These are phyloP conservation scores for Bipolaris zeicola DNA, from an alignment of 2,329 filamentous ascomycete species.

Conservation along the genomic window DNA sequence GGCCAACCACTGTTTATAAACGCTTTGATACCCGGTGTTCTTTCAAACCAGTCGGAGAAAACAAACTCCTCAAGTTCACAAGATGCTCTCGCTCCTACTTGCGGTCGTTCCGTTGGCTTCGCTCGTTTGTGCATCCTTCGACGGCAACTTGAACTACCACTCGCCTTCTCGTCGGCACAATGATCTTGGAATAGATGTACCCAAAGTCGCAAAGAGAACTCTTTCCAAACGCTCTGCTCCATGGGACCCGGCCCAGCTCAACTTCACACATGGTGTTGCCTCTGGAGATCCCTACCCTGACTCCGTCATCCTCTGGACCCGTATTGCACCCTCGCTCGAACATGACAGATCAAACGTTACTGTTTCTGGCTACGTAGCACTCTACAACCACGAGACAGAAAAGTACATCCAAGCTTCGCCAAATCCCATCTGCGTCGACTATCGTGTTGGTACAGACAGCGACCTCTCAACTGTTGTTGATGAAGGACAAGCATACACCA, in stretches of 20 bases:
- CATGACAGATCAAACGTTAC: slow-evolving; percentile 54
- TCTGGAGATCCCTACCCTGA: slow-evolving; percentile 55
- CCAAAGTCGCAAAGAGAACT: slow-evolving; percentile 62
- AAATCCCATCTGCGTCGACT: slow-evolving; percentile 70
- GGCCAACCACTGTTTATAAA: slow-evolving; percentile 4
- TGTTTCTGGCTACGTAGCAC: slow-evolving; percentile 60
- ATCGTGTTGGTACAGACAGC: slow-evolving; percentile 61
- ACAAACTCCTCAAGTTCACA: neutral
- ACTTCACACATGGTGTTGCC: slow-evolving; percentile 54
- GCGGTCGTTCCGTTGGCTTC: slow-evolving; percentile 21
- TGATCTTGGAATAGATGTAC: slow-evolving; percentile 66
- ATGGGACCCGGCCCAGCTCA: slow-evolving; percentile 47
- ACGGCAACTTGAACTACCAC: slow-evolving; percentile 66
- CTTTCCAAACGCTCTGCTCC: slow-evolving; percentile 26
- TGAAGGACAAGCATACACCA: slow-evolving; percentile 69
- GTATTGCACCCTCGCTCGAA: slow-evolving; percentile 46
- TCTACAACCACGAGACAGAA: slow-evolving; percentile 61
- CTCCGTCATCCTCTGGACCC: slow-evolving; percentile 46
- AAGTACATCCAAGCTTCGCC: slow-evolving; percentile 60
- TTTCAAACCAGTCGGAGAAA: neutral
- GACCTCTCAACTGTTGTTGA: slow-evolving; percentile 57
- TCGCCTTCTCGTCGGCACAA: slow-evolving; percentile 68
- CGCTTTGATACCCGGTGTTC: neutral
- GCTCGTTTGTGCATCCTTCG: slow-evolving; percentile 26
- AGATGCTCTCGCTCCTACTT: slow-evolving; percentile 25